Percentiles rank a stretch among this genome's conserved stretches.
Conservation (phyloP, 805 yeast genomes). For the Ogataea naganishii region DNA sequence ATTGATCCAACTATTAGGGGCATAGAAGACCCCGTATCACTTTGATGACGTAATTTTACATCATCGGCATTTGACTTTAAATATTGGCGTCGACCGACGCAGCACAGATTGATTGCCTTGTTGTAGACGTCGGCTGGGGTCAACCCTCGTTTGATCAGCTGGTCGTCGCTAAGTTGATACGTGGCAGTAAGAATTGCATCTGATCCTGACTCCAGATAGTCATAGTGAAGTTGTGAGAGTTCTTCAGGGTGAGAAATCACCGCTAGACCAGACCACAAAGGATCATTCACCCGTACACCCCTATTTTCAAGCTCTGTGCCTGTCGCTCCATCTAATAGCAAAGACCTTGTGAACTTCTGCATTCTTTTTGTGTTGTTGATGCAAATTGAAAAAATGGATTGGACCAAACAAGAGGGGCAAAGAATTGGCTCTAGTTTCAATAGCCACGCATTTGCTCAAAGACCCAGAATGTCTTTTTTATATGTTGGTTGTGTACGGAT, state of each 20-base stretch:
- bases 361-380: neutral
- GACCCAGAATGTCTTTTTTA: neutral
- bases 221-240: slow-evolving; percentile 38
- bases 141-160: slow-evolving; percentile 22
- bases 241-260: slow-evolving; percentile 34
- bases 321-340: slow-evolving; percentile 55
- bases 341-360: too few relatives aligned
- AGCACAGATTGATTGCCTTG: slow-evolving; percentile 16
- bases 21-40: neutral
- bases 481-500: slow-evolving; percentile 1
- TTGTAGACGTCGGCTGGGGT: slow-evolving; percentile 13
- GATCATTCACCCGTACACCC: slow-evolving; percentile 34
- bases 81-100: slow-evolving; percentile 11
- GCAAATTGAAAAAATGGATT: neutral
- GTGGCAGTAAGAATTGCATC: slow-evolving; percentile 47
- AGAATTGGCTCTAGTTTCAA: neutral
- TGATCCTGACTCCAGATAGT: slow-evolving; percentile 46
- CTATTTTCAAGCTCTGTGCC: slow-evolving; percentile 54
- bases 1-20: slow-evolving; percentile 48
- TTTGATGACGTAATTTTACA: slow-evolving; percentile 7
- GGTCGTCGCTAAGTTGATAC: slow-evolving; percentile 47
- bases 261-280: slow-evolving; percentile 57
- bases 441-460: neutral
- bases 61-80: slow-evolving; percentile 12
- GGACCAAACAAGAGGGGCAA: neutral